phyloP scores from a whole-genome alignment of 257 asterid genomes.

The Craterostigma plantagineum region DNA sequence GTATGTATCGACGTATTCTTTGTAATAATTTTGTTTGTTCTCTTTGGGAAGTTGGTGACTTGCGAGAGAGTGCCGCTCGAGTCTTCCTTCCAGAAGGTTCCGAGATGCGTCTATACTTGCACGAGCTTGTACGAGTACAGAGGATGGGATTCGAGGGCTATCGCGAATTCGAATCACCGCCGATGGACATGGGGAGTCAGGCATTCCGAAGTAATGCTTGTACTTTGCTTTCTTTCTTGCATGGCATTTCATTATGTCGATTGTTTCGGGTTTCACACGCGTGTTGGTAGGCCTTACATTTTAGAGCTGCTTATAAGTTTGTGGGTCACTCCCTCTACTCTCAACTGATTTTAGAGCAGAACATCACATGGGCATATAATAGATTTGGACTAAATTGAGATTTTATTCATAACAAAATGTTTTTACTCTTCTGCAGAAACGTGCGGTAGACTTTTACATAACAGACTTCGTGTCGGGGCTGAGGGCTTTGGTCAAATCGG shows the following conservation, averaged over 20 bases:
- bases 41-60: slow-evolving; percentile 40
- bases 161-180: slow-evolving; percentile 40
- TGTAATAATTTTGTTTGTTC: no score
- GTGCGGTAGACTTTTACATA: slow-evolving; percentile 46
- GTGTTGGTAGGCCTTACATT: no score
- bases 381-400: no score
- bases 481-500: slow-evolving; percentile 56
- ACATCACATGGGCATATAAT: no score
- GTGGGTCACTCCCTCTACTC: no score
- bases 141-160: slow-evolving; percentile 52
- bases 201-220: slow-evolving; percentile 31
- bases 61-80: slow-evolving; percentile 64
- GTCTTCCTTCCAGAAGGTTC: slow-evolving; percentile 56
- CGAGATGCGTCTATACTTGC: slow-evolving; percentile 56
- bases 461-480: slow-evolving; percentile 54
- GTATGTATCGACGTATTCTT: no score
- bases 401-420: no score
- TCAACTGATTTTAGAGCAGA: no score
- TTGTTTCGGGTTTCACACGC: no score
- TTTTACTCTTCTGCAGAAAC: slow-evolving; percentile 38
- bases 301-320: no score
- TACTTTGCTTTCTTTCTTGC: no score
- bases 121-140: slow-evolving; percentile 55
- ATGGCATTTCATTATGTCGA: no score
- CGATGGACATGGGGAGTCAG: slow-evolving; percentile 60